Conservation (phyloP, 2,329 filamentous ascomycete genomes). For the Byssoonygena ceratinophila region DNA sequence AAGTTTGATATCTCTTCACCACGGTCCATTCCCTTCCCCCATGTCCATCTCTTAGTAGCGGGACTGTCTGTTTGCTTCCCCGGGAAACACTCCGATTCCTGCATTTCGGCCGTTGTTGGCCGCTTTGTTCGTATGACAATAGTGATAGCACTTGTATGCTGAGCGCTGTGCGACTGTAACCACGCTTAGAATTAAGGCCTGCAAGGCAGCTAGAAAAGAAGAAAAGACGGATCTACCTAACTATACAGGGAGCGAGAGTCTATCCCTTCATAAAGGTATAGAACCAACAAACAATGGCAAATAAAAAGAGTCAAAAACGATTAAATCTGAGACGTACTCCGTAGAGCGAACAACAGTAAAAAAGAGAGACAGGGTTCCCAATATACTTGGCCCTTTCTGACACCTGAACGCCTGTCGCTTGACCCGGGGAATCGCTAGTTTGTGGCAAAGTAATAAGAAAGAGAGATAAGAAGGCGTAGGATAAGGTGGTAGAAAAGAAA, state of each 20-base stretch:
- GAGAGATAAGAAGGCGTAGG: not conserved
- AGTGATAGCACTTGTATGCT: not conserved
- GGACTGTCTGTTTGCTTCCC: not conserved
- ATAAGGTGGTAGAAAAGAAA: not conserved
- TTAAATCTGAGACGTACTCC: not conserved
- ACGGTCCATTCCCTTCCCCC: too few relatives aligned
- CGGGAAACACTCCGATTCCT: not conserved
- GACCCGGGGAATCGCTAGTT: slow-evolving; percentile 4
- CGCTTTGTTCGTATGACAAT: not conserved
- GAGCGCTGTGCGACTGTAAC: not conserved
- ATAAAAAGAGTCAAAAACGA: not conserved
- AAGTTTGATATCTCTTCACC: not conserved
- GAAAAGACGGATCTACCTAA: not conserved
- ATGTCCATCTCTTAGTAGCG: not conserved
- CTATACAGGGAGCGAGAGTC: not conserved
- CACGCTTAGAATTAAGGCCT: not conserved
- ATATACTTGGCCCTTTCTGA: not conserved
- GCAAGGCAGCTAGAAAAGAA: not conserved
- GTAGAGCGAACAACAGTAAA: not conserved
- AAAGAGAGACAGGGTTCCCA: too few relatives aligned
- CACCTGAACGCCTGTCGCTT: slow-evolving; percentile 10
- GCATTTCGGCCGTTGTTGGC: not conserved
- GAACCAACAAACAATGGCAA: not conserved
- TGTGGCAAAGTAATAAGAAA: not conserved
- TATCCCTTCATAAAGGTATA: not conserved